Percentiles rank a stretch among this genome's conserved stretches.
Evolutionary conservation across 805 yeast species (phyloP).

Genomic region (Zygosaccharomyces pseudorouxii): DNA sequence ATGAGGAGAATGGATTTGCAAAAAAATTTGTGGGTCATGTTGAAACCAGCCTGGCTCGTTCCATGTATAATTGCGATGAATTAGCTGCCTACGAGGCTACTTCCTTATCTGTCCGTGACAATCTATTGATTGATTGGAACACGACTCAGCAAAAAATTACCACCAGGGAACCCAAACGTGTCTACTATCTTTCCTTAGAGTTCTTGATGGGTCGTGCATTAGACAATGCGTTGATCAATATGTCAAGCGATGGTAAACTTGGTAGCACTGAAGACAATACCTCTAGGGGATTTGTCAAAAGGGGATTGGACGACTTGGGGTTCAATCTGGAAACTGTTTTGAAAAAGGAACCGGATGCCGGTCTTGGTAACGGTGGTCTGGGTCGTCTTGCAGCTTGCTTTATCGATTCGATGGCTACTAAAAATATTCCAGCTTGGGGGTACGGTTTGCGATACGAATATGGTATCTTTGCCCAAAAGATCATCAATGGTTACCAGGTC

Average conservation of each 20-base stretch:
- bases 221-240: conserved; percentile 88
- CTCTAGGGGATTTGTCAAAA: conserved; percentile 50
- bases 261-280: conserved; percentile 12
- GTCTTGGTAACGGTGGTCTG: conserved; percentile 90
- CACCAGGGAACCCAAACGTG: conserved; percentile 73
- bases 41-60: conserved; percentile 87
- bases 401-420: conserved; percentile 80
- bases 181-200: conserved; percentile 82
- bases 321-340: conserved; percentile 82
- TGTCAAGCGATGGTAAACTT: conserved; percentile 40
- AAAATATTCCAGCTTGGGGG: conserved; percentile 93
- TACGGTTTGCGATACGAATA: conserved; percentile 90
- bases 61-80: conserved; percentile 85
- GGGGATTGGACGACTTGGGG: conserved; percentile 67
- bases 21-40: conserved; percentile 73
- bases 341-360: conserved; percentile 89
- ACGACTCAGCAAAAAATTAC: conserved; percentile 90
- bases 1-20: conserved; percentile 55
- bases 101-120: conserved; percentile 72
- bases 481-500: conserved; percentile 88
- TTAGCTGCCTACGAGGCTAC: conserved; percentile 92
- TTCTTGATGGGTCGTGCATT: conserved; percentile 92
- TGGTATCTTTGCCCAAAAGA: conserved; percentile 87
- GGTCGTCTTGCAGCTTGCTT: conserved; percentile 95
- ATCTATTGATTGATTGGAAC: conserved; percentile 82